phyloP scores from a whole-genome alignment of 2,329 filamentous ascomycete species.

The Clathrospora elynae region DNA sequence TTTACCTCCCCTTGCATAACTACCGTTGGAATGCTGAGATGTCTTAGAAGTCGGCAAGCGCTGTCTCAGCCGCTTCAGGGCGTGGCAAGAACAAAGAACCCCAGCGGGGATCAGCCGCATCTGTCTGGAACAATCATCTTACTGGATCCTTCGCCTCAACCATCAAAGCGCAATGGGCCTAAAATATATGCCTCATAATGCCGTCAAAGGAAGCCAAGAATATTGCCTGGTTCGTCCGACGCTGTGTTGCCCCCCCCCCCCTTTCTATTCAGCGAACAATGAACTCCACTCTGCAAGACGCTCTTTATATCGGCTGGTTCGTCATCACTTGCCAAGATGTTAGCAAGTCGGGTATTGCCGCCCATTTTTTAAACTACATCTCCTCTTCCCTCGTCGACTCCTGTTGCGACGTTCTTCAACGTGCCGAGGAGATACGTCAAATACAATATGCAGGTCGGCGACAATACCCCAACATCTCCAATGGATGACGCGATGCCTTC shows the following conservation, averaged over 20 bases:
- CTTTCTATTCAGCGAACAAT: slow-evolving; percentile 43
- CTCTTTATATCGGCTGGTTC: slow-evolving; percentile 35
- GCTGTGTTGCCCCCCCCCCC: slow-evolving; percentile 25
- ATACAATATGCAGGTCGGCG: slow-evolving; percentile 38
- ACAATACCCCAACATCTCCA: slow-evolving; percentile 18
- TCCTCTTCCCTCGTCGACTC: slow-evolving; percentile 24
- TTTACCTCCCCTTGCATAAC: slow-evolving; percentile 46
- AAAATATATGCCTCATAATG: slow-evolving; percentile 35
- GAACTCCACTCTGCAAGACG: slow-evolving; percentile 39
- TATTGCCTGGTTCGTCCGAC: slow-evolving; percentile 30
- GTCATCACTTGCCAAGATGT: slow-evolving; percentile 38
- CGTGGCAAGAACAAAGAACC: slow-evolving; percentile 45
- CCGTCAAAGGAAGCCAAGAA: slow-evolving; percentile 41
- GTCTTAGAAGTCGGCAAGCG: slow-evolving; percentile 37
- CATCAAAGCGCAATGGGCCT: slow-evolving; percentile 30
- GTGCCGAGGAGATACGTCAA: slow-evolving; percentile 44
- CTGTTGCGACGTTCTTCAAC: slow-evolving; percentile 43
- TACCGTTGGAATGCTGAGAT: slow-evolving; percentile 38
- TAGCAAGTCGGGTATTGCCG: slow-evolving; percentile 42
- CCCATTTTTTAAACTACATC: slow-evolving; percentile 34
- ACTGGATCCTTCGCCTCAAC: slow-evolving; percentile 30
- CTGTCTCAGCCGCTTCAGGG: slow-evolving; percentile 43
- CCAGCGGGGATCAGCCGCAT: slow-evolving; percentile 38
- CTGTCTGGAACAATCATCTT: slow-evolving; percentile 46
- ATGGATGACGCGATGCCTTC: slow-evolving; percentile 32